A percentile compares a stretch with the other conserved stretches of the same genome.
These are phyloP conservation scores for Penicillium sp. DNA, from an alignment of 2,329 filamentous ascomycete genomes.

Conservation along the genomic window DNA sequence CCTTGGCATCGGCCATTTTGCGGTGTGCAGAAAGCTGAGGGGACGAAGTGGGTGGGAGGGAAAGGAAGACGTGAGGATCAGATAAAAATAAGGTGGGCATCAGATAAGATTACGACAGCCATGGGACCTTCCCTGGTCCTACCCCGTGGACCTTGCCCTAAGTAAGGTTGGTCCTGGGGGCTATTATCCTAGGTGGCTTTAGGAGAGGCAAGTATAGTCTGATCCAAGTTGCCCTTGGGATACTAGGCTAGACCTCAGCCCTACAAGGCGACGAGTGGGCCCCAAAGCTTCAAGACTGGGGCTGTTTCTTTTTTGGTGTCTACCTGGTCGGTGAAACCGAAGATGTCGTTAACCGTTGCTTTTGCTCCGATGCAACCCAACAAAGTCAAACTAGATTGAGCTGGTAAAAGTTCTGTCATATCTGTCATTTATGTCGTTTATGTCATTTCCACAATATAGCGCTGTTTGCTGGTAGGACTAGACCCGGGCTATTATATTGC, in stretches of 20 bases:
- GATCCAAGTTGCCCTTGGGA: too few relatives aligned
- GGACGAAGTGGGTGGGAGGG: not conserved
- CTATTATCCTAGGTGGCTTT: too few relatives aligned
- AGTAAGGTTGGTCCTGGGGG: too few relatives aligned
- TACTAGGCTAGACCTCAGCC: constrained; percentile 12
- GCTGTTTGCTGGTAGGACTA: too few relatives aligned
- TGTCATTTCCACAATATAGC: too few relatives aligned
- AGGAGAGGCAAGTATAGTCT: not conserved
- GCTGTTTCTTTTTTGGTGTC: constrained; percentile 5
- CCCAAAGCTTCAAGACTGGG: constrained; percentile 4
- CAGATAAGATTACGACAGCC: constrained; percentile 35
- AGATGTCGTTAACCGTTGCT: too few relatives aligned
- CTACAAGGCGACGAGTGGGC: constrained; percentile 11
- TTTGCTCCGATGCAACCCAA: not conserved
- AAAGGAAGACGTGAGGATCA: too few relatives aligned
- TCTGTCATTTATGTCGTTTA: too few relatives aligned
- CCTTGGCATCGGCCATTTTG: constrained; percentile 7
- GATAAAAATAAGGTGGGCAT: constrained; percentile 23
- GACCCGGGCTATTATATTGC: too few relatives aligned
- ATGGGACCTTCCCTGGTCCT: too few relatives aligned
- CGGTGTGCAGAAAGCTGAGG: not conserved
- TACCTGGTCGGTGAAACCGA: constrained; percentile 4
- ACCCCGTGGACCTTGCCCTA: too few relatives aligned
- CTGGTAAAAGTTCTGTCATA: not conserved
- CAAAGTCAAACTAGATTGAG: not conserved